Base-by-base conservation (phyloP, 192 early-diverging fungal species). In the Coemansia sp. region DNA sequence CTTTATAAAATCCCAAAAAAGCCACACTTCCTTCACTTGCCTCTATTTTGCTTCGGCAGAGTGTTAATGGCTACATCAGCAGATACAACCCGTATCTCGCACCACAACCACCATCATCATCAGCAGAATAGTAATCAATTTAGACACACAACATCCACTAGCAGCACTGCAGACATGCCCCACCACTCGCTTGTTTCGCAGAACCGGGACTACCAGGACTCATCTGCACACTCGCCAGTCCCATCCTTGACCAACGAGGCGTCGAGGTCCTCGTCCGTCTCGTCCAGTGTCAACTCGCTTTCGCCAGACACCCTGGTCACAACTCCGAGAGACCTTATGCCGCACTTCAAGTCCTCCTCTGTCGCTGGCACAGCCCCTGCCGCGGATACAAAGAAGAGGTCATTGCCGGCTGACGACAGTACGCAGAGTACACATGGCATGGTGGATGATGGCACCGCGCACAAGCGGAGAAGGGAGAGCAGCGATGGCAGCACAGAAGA, bases 251-350 rank as follows among this genome's bases (percentile, higher is more conserved):
- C 75, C 27, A 64, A 64, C 55, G 63, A 48, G 13, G 59, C 59
- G 9, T 67, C 70, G 55, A 60, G 61, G 57, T 50, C 68, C 36
- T 71, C 75, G 59, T 78, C 75, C 3, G 75, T 65, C 30, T 78
- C 75, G 36, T 77, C 75, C 22, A 72, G 75, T 48, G 75, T 78
- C 65, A 78, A 64, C 54, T 55, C 75, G 27, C 25, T 78, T 57
- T 78, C 75, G 57, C 75, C 75, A 10, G 69, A 61, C 55, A 42
- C 59, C 13, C 58, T 64, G 20, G 42, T 28, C 45, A 56, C 64
- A 2, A 72, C 65, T 6, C 68, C 75, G 7, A 65, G 69, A 28
- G 69, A 78, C 54, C 58, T 78, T 59, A 25, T 72, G 55, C 69
- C 75, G 34, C 65, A 60, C 40, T 71, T 77, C 48, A 38, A 70